Conservation (phyloP, 768 basidiomycete genomes). For the Leccinum boreale region DNA sequence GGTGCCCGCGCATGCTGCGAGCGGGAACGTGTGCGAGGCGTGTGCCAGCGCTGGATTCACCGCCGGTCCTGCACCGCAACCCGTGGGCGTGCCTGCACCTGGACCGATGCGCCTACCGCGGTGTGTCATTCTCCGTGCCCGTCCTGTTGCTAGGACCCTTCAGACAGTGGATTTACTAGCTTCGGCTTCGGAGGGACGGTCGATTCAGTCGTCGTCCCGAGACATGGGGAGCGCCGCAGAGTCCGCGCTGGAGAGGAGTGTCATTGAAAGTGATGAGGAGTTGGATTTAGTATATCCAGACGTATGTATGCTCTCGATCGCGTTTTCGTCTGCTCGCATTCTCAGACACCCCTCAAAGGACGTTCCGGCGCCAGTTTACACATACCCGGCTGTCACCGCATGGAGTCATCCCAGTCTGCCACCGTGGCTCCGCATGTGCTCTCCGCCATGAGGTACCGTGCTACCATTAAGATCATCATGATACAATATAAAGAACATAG, state of each 20-base stretch:
- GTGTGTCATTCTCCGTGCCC: neutral
- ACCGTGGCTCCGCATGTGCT: too few relatives aligned
- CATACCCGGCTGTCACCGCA: too few relatives aligned
- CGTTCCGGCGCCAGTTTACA: neutral
- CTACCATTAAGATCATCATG: neutral
- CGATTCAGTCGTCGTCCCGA: too few relatives aligned
- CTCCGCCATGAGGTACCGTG: too few relatives aligned
- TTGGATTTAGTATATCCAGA: slow-evolving; percentile 24
- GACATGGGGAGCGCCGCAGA: neutral
- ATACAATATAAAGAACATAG: neutral
- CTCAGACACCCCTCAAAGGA: slow-evolving; percentile 8
- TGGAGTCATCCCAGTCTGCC: too few relatives aligned
- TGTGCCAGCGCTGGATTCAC: slow-evolving; percentile 9
- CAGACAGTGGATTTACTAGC: neutral
- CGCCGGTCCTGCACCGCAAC: neutral
- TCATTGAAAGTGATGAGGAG: slow-evolving; percentile 3
- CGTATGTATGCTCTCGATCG: slow-evolving; percentile 4
- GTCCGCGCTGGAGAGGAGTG: neutral
- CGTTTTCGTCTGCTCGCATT: neutral
- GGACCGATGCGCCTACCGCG: neutral
- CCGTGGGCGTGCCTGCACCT: neutral
- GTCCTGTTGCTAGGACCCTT: too few relatives aligned
- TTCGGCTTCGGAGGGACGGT: too few relatives aligned
- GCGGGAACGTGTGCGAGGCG: slow-evolving; percentile 6
- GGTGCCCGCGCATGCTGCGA: neutral